Percentiles rank a stretch among this genome's conserved stretches.
Conservation (phyloP, 768 basidiomycete genomes). For the Naganishia onofrii region DNA sequence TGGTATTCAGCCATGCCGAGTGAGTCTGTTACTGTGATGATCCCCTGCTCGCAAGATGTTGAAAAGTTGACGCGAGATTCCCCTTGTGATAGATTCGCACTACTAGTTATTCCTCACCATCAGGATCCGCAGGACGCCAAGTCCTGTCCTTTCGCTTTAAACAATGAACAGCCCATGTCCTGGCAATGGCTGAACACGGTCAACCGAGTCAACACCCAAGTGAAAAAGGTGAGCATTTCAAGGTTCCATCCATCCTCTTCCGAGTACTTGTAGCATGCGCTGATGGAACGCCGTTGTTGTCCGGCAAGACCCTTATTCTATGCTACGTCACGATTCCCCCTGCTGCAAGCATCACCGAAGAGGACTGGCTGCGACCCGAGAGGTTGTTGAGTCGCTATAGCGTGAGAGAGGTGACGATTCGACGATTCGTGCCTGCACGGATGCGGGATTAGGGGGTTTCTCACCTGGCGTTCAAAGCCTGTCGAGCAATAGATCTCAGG, state of each 20-base stretch:
- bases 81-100: conserved; percentile 67
- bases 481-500: no score
- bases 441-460: conserved; percentile 87
- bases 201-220: conserved; percentile 92
- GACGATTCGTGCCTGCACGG: conserved; percentile 83
- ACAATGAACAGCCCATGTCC: conserved; percentile 66
- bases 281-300: not conserved
- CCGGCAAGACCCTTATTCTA: conserved; percentile 75
- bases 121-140: conserved; percentile 72
- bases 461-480: no score
- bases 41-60: not conserved
- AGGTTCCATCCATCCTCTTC: not conserved
- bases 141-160: conserved; percentile 64
- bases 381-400: conserved; percentile 69
- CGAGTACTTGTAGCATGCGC: not conserved
- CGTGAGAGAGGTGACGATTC: conserved; percentile 75
- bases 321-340: conserved; percentile 92
- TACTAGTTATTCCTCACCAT: conserved; percentile 87
- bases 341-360: conserved; percentile 53
- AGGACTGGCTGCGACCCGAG: conserved; percentile 66
- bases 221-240: conserved; percentile 73
- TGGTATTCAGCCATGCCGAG: conserved; percentile 95
- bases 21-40: conserved; percentile 54
- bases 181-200: conserved; percentile 98
- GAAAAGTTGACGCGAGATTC: not conserved